Percentiles rank a stretch among this genome's conserved stretches.
These are phyloP conservation scores for Aulographum hederae DNA, from an alignment of 2,329 filamentous ascomycete genomes.

Conservation along the genomic window DNA sequence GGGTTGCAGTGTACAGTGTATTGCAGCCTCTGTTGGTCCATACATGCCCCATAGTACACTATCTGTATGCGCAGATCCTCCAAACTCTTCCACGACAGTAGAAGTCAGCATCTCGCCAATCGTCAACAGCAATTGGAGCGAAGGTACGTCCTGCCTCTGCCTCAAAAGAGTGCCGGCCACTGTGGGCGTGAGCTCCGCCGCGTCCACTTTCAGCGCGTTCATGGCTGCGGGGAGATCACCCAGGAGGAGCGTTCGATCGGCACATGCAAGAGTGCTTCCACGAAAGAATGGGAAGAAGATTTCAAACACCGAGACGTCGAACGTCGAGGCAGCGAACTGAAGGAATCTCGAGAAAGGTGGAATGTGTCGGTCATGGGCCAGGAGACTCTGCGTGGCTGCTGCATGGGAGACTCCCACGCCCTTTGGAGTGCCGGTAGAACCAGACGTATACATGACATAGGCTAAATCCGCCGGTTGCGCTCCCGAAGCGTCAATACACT, in stretches of 20 bases:
- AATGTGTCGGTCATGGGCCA: slow-evolving; percentile 65
- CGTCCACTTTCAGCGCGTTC: slow-evolving; percentile 50
- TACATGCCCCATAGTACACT: slow-evolving; percentile 86
- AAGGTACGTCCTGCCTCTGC: slow-evolving; percentile 46
- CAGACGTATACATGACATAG: slow-evolving; percentile 89
- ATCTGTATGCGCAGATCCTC: slow-evolving; percentile 29
- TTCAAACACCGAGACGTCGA: slow-evolving; percentile 89
- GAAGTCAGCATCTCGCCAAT: slow-evolving; percentile 86
- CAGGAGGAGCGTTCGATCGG: slow-evolving; percentile 50
- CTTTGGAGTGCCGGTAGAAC: slow-evolving; percentile 77
- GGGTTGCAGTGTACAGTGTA: slow-evolving; percentile 68
- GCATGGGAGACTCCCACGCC: slow-evolving; percentile 68
- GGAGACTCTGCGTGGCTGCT: slow-evolving; percentile 62
- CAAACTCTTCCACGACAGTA: slow-evolving; percentile 64
- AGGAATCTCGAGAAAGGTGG: slow-evolving; percentile 64
- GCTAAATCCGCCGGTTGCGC: slow-evolving; percentile 31
- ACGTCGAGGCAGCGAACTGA: slow-evolving; percentile 82
- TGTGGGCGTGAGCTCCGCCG: slow-evolving; percentile 76
- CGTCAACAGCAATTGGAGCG: slow-evolving; percentile 54
- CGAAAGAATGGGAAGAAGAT: slow-evolving; percentile 76
- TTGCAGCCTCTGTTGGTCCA: slow-evolving; percentile 78
- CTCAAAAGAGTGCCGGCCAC: slow-evolving; percentile 63
- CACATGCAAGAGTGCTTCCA: slow-evolving; percentile 54
- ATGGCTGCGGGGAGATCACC: slow-evolving; percentile 56
- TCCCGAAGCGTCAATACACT: slow-evolving; percentile 3